phyloP scores from a whole-genome alignment of 2,329 filamentous ascomycete species.

The Gaeumannomyces tritici region DNA sequence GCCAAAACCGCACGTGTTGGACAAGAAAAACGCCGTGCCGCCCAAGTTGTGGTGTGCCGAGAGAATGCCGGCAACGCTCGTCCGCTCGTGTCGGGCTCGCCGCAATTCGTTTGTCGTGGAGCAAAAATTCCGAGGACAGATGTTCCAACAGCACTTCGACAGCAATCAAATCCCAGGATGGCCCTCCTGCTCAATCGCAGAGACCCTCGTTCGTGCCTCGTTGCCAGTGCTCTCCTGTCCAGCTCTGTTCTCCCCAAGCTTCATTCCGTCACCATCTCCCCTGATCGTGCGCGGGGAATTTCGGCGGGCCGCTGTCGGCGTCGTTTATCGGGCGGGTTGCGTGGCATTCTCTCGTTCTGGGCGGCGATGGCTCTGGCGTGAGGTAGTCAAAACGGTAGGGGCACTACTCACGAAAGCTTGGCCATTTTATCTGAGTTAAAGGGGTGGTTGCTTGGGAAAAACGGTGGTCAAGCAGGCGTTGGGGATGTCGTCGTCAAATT shows the following conservation, averaged over 20 bases:
- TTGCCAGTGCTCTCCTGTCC: neutral
- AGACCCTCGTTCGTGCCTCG: neutral
- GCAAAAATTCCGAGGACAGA: neutral
- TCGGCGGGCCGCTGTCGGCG: neutral
- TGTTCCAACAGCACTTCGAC: neutral
- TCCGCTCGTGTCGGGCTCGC: neutral
- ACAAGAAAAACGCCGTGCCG: neutral
- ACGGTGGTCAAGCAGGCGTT: neutral
- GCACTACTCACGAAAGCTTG: conserved; percentile 49
- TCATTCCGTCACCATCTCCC: neutral
- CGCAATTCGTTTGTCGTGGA: neutral
- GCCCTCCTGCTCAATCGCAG: neutral
- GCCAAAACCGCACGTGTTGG: conserved; percentile 8
- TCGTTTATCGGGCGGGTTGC: neutral
- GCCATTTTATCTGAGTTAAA: conserved; percentile 35
- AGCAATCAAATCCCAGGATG: neutral
- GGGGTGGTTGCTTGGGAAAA: conserved; percentile 1
- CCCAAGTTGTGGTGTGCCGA: neutral
- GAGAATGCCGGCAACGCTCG: neutral
- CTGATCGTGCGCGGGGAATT: neutral
- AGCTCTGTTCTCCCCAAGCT: neutral
- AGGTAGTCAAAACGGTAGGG: neutral
- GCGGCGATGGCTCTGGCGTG: neutral
- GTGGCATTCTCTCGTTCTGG: neutral
- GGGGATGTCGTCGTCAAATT: neutral